Base-by-base conservation (phyloP, 306 rosid genomes). In the Trifolium dubium region DNA sequence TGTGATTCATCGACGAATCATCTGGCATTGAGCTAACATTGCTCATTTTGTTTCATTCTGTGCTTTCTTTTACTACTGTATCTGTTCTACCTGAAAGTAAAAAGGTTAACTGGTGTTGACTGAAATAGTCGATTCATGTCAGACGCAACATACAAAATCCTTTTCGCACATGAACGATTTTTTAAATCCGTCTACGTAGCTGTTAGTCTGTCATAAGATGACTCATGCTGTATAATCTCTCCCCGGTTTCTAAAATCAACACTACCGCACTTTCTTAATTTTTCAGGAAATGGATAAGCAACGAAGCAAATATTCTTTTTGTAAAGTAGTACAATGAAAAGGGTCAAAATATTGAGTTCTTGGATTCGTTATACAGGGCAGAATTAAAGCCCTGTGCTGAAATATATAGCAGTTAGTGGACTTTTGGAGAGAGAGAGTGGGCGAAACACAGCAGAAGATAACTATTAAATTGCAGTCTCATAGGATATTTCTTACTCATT, bases 11-110 rank as follows among this genome's bases (percentile, higher is more conserved):
- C 71, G 3, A 41, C 5, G 39, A 17, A 66, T 53, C 34, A 32
- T 71, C 19, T 60, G 62, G 62, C 17, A 61, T 55, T 64, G 34
- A 67, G 68, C 55, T 29, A 12, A 18, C 59, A 17, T 67, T 68
- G 10, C 69, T 35, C 34, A 35, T 69, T 17, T 71, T 31, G 9
- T 68, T 54, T 17, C 6, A 53, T 70, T 47, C 4, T 49, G 61
- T 53, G 37, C 14, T 67, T 44, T 65, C 15, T 12, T 64, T 49
- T 31, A 73, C 19, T 29, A 23, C 9, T 35, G 39, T 47, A 67
- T 64, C 56, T 67, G 31, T 80, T 28, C 47, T 13, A 30, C 58
- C 30, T 8, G 55, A 40, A 68, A 31, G 68, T 35, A 64, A 51
- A 72, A 67, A 40, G 29, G 32, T 14, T 66, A 54, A 18, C 28